These are phyloP conservation scores for Pulveroboletus sp. DNA, from an alignment of 768 basidiomycete species.

Conservation along the genomic window DNA sequence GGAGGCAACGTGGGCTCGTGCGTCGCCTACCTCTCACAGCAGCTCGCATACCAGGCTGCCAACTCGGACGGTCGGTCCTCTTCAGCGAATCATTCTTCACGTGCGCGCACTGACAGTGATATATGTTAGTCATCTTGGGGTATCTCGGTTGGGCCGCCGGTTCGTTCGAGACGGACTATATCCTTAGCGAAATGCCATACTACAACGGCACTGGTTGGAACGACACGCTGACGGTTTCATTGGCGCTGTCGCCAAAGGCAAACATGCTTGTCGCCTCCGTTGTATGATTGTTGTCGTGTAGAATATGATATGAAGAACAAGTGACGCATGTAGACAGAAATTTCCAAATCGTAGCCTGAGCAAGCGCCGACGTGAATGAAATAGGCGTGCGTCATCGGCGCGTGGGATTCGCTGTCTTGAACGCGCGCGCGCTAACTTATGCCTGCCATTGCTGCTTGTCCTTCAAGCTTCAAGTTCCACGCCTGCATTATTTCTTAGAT, in stretches of 20 bases:
- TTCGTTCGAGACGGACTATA: constrained; percentile 40
- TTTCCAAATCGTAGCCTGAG: too few relatives aligned
- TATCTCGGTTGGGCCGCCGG: constrained; percentile 60
- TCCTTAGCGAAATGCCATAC: constrained; percentile 33
- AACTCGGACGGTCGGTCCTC: constrained; percentile 44
- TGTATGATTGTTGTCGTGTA: not conserved
- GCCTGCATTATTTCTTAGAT: too few relatives aligned
- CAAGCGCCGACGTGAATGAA: too few relatives aligned
- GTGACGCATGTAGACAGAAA: too few relatives aligned
- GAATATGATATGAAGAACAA: not conserved
- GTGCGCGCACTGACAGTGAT: not conserved
- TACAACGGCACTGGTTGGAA: constrained; percentile 31
- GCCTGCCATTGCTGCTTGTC: too few relatives aligned
- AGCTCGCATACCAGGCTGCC: constrained; percentile 42
- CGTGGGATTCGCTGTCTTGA: too few relatives aligned
- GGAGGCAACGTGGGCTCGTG: constrained; percentile 52
- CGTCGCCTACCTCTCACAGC: constrained; percentile 41
- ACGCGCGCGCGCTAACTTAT: too few relatives aligned
- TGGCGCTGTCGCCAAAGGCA: constrained; percentile 20
- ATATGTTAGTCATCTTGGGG: constrained; percentile 43
- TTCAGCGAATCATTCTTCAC: not conserved
- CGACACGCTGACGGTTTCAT: constrained; percentile 38
- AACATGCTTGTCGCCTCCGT: constrained; percentile 11
- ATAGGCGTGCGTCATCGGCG: too few relatives aligned
- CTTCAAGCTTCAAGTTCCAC: too few relatives aligned